phyloP scores from a whole-genome alignment of 2,329 filamentous ascomycete genomes.

The Penicillium occitanis region DNA sequence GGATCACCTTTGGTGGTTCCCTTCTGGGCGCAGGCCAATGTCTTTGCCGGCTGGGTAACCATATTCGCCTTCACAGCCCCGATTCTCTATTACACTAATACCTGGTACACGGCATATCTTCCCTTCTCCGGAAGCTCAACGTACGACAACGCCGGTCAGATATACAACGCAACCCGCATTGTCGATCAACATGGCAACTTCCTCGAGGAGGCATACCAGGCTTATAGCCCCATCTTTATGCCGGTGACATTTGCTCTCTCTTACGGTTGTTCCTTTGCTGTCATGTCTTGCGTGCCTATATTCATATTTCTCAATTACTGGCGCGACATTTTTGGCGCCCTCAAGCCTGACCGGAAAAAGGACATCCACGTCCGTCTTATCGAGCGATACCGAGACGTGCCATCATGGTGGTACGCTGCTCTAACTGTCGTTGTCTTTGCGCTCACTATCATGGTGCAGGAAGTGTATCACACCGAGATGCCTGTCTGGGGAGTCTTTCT shows the following conservation, averaged over 20 bases:
- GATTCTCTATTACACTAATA: slow-evolving; percentile 34
- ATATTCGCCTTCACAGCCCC: slow-evolving; percentile 40
- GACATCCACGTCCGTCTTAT: slow-evolving; percentile 43
- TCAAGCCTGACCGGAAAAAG: slow-evolving; percentile 30
- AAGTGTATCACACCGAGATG: slow-evolving; percentile 36
- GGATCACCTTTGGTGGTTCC: slow-evolving; percentile 32
- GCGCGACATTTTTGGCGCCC: slow-evolving; percentile 26
- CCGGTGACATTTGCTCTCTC: slow-evolving; percentile 53
- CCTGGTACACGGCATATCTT: slow-evolving; percentile 32
- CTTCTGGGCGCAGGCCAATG: slow-evolving; percentile 41
- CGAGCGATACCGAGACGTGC: slow-evolving; percentile 35
- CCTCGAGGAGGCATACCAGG: slow-evolving; percentile 58
- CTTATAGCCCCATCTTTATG: slow-evolving; percentile 62
- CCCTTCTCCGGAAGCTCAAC: slow-evolving; percentile 32
- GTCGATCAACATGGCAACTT: slow-evolving; percentile 54
- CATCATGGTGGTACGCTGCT: slow-evolving; percentile 41
- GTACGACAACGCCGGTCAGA: slow-evolving; percentile 46
- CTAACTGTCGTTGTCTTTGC: slow-evolving; percentile 40
- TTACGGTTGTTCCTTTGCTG: slow-evolving; percentile 62
- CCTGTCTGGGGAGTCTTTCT: slow-evolving; percentile 44
- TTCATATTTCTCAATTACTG: slow-evolving; percentile 28
- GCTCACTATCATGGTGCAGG: slow-evolving; percentile 30
- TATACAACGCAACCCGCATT: slow-evolving; percentile 60
- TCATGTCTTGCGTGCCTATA: slow-evolving; percentile 52
- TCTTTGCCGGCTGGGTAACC: slow-evolving; percentile 39